A percentile compares a stretch with the other conserved stretches of the same genome.
These are phyloP conservation scores for Scopulariopsis brevicaulis DNA, from an alignment of 2,329 filamentous ascomycete species.

Conservation along the genomic window DNA sequence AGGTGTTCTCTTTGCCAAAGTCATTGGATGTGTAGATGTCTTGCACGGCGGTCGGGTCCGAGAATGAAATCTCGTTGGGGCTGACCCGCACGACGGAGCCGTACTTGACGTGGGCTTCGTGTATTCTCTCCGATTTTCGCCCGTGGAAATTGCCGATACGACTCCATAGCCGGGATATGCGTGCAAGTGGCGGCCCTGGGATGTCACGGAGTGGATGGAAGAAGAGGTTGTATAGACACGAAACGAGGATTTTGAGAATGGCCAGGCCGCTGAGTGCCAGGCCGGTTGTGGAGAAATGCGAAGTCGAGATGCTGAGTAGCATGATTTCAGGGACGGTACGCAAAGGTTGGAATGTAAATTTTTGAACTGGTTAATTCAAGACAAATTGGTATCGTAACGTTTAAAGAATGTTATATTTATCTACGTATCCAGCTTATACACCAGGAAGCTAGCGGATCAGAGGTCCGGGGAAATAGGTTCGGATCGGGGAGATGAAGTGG, in stretches of 20 bases:
- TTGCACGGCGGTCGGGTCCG: neutral
- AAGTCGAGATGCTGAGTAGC: neutral
- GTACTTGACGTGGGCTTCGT: conserved; percentile 3
- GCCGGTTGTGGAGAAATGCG: neutral
- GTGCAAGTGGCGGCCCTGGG: conserved; percentile 4
- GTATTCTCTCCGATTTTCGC: conserved; percentile 6
- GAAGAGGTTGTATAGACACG: conserved; percentile 5
- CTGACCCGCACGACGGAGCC: neutral
- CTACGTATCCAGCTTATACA: too few relatives aligned
- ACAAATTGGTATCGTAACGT: too few relatives aligned
- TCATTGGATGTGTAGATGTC: conserved; percentile 4
- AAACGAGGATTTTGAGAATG: neutral
- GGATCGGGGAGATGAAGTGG: too few relatives aligned
- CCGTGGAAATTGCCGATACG: conserved; percentile 5
- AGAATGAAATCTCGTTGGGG: neutral
- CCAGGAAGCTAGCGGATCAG: too few relatives aligned
- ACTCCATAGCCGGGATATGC: conserved; percentile 1
- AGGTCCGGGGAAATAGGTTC: too few relatives aligned
- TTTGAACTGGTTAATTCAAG: too few relatives aligned
- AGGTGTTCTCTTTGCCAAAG: conserved; percentile 3
- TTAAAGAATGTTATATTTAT: too few relatives aligned
- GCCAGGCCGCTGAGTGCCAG: neutral
- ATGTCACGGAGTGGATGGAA: conserved; percentile 6
- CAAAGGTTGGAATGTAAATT: too few relatives aligned
- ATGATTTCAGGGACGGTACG: too few relatives aligned